Evolutionary conservation across 208 protist genomes (phyloP).

Genomic region (Trypanosoma melophagium): DNA sequence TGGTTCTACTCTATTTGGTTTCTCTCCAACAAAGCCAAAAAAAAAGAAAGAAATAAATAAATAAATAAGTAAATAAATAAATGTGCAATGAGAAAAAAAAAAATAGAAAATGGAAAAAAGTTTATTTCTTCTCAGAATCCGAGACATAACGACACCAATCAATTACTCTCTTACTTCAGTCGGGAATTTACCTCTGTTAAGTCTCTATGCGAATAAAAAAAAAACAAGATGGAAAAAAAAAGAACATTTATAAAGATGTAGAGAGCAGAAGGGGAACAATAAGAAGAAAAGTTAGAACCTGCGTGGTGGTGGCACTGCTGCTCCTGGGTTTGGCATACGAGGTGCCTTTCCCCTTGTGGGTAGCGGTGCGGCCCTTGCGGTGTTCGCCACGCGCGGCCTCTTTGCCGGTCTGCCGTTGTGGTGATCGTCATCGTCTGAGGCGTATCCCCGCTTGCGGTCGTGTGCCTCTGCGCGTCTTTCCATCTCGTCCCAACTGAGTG

Average conservation of each 20-base stretch:
- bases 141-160: no score
- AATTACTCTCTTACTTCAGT: constrained; percentile 1
- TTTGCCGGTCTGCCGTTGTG: constrained; percentile 40
- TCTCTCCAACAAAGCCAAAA: no score
- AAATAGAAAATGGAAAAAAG: constrained; percentile 13
- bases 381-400: constrained; percentile 27
- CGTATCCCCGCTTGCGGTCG: constrained; percentile 60
- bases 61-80: constrained; percentile 27
- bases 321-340: constrained; percentile 28
- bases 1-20: no score
- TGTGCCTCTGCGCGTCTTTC: constrained; percentile 77
- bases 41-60: constrained; percentile 15
- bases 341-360: constrained; percentile 17
- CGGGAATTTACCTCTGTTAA: constrained; percentile 9
- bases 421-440: constrained; percentile 59
- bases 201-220: constrained; percentile 14
- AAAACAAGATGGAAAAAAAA: not conserved
- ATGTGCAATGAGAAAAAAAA: constrained; percentile 6
- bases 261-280: not conserved
- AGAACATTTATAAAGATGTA: not conserved
- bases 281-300: constrained; percentile 43
- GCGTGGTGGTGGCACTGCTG: constrained; percentile 53
- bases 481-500: constrained; percentile 80
- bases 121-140: not conserved
- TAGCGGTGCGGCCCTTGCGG: constrained; percentile 12